Base-by-base conservation (phyloP, 2,329 filamentous ascomycete genomes). In the Onygena corvina region DNA sequence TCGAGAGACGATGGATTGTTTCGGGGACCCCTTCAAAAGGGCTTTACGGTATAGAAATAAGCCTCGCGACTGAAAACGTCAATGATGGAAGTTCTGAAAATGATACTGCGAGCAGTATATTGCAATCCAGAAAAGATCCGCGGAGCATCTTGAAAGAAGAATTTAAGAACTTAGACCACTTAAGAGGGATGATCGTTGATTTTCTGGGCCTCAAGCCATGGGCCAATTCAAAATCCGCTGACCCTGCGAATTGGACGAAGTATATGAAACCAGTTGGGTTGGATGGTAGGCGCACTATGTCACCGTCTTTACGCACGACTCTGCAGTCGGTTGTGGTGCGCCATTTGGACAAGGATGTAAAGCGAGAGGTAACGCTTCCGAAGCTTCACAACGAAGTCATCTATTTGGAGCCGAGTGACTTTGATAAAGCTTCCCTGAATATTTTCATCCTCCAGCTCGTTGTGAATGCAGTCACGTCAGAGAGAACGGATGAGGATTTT, bases 11-110 rank as follows among this genome's bases (percentile, higher is more conserved):
- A 7, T 95, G 90, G 90, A 79, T 94, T 3, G 83, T 94, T 0
- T 93, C 86, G 1, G 90, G 90, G 50, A 96, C 90, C 0, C 90
- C 90, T 2, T 87, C 88, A 0, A 82, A 81, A 53, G 86, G 88
- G 7, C 70, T 95, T 0, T 86, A 87, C 50, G 87, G 89, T 0
- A 75, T 87, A 0, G 80, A 86, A 53, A 71, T 81, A 9, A 76
- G 76, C 49, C 60, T 79, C 21, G 68, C 71, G 2, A 66, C 65
- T 2, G 60, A 67, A 50, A 65, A 70, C 50, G 69, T 31, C 27
- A 48, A 23, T n/a, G 21, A 21, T 8, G 23, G 16, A 23, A 14
- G n/a, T 3, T 9, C 20, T 6, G 51, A 51, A 21, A 38, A 51
- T 8, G 33, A 33, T 9, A 5, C 59, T 11, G 50, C 61, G 0